Conservation (phyloP, 768 basidiomycete species). For the Scleroderma bovista region DNA sequence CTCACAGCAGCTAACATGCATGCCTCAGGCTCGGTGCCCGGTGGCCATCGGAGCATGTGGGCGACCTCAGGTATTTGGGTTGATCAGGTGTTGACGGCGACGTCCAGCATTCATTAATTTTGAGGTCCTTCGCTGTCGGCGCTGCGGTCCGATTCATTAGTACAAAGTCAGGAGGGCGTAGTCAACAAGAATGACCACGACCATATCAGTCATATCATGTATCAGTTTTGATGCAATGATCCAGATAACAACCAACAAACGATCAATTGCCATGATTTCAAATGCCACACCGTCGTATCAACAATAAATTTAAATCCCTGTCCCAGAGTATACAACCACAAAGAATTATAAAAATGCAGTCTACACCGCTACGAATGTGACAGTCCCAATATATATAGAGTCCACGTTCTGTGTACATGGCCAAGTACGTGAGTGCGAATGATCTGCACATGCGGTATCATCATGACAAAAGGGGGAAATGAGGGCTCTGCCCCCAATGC, state of each 20-base stretch:
- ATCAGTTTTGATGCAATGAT: not conserved
- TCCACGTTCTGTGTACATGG: conserved; percentile 27
- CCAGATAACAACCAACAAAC: not conserved
- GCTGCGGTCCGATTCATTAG: not conserved
- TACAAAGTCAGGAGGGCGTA: not conserved
- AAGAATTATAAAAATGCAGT: not conserved
- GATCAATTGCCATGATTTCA: not conserved
- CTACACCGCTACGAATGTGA: conserved; percentile 19
- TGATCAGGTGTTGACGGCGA: not conserved
- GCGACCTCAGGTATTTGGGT: not conserved
- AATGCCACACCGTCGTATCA: not conserved
- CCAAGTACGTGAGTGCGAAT: conserved; percentile 11
- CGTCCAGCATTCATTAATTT: not conserved
- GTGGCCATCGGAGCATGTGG: not conserved
- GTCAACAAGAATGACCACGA: too few species aligned
- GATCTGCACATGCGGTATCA: conserved; percentile 6
- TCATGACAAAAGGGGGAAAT: not conserved
- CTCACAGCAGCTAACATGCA: not conserved
- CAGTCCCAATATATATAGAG: conserved; percentile 9
- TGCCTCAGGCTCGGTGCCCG: not conserved
- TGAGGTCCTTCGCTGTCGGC: not conserved
- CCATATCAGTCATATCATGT: not conserved
- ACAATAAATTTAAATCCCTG: not conserved
- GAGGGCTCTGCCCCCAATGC: not conserved
- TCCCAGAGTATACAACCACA: not conserved